Conservation (phyloP, 148 eudicot genomes). For the Linanthus parryae region DNA sequence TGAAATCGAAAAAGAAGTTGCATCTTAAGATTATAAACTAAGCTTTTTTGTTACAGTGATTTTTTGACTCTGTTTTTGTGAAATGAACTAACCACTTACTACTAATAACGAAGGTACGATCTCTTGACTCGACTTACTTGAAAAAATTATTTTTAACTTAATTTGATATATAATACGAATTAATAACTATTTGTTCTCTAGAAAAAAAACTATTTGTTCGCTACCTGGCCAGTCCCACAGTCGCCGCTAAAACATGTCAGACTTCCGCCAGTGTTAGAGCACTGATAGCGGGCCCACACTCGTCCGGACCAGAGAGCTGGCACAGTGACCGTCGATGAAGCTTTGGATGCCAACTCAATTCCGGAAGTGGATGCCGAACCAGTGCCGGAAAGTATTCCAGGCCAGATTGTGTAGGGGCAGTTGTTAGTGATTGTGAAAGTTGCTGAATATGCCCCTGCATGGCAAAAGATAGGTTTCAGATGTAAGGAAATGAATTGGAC, state of each 20-base stretch:
- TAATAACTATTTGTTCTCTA: too few species aligned
- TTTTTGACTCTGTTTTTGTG: too few species aligned
- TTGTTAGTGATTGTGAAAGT: constrained; percentile 3
- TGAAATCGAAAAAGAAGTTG: too few species aligned
- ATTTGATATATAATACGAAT: background rate
- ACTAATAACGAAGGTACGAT: background rate
- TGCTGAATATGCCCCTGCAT: constrained; percentile 1
- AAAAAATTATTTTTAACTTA: background rate
- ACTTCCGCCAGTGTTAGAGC: constrained; percentile 1
- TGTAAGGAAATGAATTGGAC: too few species aligned
- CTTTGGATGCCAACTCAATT: constrained; percentile 3
- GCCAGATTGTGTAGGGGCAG: background rate
- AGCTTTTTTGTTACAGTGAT: too few species aligned
- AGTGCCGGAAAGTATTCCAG: background rate
- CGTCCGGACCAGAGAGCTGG: constrained; percentile 5
- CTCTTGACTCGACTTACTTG: background rate
- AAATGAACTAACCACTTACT: too few species aligned
- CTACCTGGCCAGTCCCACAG: constrained; percentile 3
- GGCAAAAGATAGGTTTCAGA: too few species aligned
- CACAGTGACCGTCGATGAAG: background rate
- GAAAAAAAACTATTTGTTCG: too few species aligned
- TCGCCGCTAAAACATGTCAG: background rate
- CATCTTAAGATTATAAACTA: too few species aligned
- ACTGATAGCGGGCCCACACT: background rate
- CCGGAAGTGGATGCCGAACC: background rate